Conservation (phyloP, 768 basidiomycete genomes). For the Dacryopinax spathularia region DNA sequence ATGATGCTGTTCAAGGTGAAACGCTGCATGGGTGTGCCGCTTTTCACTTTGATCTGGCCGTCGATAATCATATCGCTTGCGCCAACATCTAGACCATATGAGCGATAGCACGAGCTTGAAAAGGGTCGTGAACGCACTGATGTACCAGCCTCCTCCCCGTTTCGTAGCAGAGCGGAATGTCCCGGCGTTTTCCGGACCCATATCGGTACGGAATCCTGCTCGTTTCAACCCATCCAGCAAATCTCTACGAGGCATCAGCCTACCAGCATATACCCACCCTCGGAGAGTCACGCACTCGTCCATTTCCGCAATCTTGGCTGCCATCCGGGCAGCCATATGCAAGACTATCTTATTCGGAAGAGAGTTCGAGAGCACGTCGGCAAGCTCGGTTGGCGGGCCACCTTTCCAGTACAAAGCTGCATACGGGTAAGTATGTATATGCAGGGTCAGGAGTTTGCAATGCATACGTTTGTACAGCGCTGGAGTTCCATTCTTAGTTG, state of each 20-base stretch:
- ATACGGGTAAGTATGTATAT: no score
- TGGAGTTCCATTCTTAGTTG: slow-evolving; percentile 13
- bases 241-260: no score
- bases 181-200: slow-evolving; percentile 29
- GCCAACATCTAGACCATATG: slow-evolving; percentile 36
- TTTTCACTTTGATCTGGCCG: slow-evolving; percentile 58
- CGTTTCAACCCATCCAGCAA: slow-evolving; percentile 27
- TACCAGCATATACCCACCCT: no score
- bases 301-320: slow-evolving; percentile 34
- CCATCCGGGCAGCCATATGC: slow-evolving; percentile 26
- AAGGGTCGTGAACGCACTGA: no score
- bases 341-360: slow-evolving; percentile 16
- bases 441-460: no score
- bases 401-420: slow-evolving; percentile 37
- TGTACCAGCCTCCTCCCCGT: slow-evolving; percentile 28
- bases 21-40: slow-evolving; percentile 34
- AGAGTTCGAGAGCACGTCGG: slow-evolving; percentile 22
- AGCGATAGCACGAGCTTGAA: slow-evolving; percentile 4
- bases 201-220: slow-evolving; percentile 27
- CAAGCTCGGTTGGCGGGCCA: slow-evolving; percentile 35
- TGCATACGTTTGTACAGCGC: slow-evolving; percentile 15
- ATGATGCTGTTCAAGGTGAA: slow-evolving; percentile 33
- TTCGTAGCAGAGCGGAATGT: slow-evolving; percentile 20
- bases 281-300: no score
- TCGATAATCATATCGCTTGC: slow-evolving; percentile 48